phyloP scores from a whole-genome alignment of 2,329 filamentous ascomycete genomes.

The Epichloe brachyelytri region DNA sequence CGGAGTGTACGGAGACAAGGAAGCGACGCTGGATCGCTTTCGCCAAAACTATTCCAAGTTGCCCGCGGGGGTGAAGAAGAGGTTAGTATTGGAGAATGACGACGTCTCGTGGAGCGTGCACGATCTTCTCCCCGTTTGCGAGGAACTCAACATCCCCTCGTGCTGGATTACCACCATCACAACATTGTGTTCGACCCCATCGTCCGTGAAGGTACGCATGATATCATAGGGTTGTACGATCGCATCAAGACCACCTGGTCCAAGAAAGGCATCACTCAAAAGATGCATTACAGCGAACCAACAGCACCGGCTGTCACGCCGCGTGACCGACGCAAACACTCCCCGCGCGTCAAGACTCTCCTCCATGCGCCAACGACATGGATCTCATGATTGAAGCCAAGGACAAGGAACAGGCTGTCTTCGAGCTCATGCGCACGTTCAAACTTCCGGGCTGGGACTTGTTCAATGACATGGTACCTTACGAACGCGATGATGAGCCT shows the following conservation, averaged over 20 bases:
- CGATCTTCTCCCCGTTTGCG: conserved; percentile 76
- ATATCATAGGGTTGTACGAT: conserved; percentile 61
- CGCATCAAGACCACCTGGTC: conserved; percentile 77
- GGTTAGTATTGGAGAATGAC: conserved; percentile 86
- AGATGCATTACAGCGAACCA: conserved; percentile 94
- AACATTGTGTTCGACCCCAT: conserved; percentile 76
- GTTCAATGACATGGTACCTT: conserved; percentile 66
- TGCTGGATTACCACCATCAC: conserved; percentile 90
- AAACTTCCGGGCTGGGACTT: conserved; percentile 67
- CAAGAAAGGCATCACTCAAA: conserved; percentile 73
- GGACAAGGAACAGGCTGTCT: conserved; percentile 93
- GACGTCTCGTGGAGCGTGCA: conserved; percentile 90
- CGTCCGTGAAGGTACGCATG: conserved; percentile 70
- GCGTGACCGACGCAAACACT: conserved; percentile 73
- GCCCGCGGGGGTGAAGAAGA: conserved; percentile 57
- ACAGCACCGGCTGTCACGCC: conserved; percentile 51
- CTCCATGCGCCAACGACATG: conserved; percentile 71
- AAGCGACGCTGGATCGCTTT: conserved; percentile 65
- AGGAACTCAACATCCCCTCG: conserved; percentile 85
- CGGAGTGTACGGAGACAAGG: conserved; percentile 78
- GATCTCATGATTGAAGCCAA: conserved; percentile 99
- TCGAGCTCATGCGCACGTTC: conserved; percentile 83
- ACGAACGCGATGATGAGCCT: conserved; percentile 62
- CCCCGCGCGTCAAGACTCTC: conserved; percentile 61
- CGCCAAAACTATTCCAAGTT: conserved; percentile 57